Evolutionary conservation across 2,329 filamentous ascomycete genomes (phyloP).

Genomic region (Fusarium euwallaceae): DNA sequence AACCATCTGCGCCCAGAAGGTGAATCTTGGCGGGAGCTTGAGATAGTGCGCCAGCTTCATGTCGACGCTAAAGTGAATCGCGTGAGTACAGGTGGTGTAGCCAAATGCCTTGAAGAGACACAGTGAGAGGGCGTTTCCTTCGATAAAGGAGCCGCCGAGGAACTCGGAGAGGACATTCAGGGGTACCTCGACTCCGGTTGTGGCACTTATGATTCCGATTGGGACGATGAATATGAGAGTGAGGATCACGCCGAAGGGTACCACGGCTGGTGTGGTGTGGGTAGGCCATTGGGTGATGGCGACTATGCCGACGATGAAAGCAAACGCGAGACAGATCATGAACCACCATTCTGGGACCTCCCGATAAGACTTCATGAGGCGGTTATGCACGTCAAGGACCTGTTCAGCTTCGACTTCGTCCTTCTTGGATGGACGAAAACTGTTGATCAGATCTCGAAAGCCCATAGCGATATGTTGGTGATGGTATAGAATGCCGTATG

Average conservation of each 20-base stretch:
- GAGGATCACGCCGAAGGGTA: conserved; percentile 58
- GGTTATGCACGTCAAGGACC: conserved; percentile 57
- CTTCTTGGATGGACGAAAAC: conserved; percentile 45
- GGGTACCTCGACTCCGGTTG: conserved; percentile 57
- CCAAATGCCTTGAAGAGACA: conserved; percentile 62
- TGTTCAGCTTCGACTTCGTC: conserved; percentile 35
- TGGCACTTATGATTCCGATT: conserved; percentile 59
- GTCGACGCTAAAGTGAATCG: conserved; percentile 53
- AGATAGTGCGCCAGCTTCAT: conserved; percentile 59
- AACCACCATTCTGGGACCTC: conserved; percentile 66
- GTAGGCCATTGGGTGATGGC: conserved; percentile 57
- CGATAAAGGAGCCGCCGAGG: conserved; percentile 58
- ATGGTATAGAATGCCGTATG: conserved; percentile 57
- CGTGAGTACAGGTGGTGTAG: conserved; percentile 52
- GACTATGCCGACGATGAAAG: conserved; percentile 52
- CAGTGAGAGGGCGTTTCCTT: conserved; percentile 61
- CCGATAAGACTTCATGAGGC: conserved; percentile 61
- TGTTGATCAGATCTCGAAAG: conserved; percentile 50
- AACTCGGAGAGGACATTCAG: conserved; percentile 63
- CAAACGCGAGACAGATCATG: conserved; percentile 47
- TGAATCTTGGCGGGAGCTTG: conserved; percentile 57
- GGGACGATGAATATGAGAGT: conserved; percentile 59
- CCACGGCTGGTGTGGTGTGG: conserved; percentile 57
- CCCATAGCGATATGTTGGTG: conserved; percentile 54
- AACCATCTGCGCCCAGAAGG: conserved; percentile 53